Evolutionary conservation across 2,329 filamentous ascomycete genomes (phyloP).

Genomic region (Pseudogymnoascus sp.): DNA sequence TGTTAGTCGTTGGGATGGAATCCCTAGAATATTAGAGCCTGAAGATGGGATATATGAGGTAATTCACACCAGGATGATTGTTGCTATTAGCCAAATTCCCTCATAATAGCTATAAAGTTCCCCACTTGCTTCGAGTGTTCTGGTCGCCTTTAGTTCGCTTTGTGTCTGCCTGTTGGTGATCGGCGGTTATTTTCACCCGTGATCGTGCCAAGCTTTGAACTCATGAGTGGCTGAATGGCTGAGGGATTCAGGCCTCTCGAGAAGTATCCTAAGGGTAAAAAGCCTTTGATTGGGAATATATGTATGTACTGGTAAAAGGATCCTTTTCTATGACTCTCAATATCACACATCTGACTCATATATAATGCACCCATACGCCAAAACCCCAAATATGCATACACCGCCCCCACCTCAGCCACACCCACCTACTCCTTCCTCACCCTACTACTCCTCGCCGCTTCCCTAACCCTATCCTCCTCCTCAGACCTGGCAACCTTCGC

Average conservation of each 20-base stretch:
- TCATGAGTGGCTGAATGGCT: background rate
- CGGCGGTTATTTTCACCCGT: background rate
- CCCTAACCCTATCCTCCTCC: conserved; percentile 19
- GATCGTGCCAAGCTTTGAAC: background rate
- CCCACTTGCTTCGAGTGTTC: background rate
- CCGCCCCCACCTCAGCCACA: background rate
- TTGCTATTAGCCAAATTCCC: background rate
- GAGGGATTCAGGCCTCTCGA: background rate
- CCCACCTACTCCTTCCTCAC: background rate
- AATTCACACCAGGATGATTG: background rate
- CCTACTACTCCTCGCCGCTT: conserved; percentile 1
- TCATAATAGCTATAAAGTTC: background rate
- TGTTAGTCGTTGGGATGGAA: background rate
- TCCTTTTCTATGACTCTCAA: background rate
- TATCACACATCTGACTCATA: background rate
- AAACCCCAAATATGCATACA: background rate
- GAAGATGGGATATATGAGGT: background rate
- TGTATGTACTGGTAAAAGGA: background rate
- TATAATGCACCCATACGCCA: background rate
- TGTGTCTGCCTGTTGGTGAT: background rate
- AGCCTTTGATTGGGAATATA: background rate
- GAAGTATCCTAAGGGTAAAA: background rate
- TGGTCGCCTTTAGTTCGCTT: background rate
- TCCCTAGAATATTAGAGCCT: background rate
- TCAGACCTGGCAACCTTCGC: conserved; percentile 11